Conservation (phyloP, 1,284 basidiomycete genomes). For the Rhodotorula sp. region DNA sequence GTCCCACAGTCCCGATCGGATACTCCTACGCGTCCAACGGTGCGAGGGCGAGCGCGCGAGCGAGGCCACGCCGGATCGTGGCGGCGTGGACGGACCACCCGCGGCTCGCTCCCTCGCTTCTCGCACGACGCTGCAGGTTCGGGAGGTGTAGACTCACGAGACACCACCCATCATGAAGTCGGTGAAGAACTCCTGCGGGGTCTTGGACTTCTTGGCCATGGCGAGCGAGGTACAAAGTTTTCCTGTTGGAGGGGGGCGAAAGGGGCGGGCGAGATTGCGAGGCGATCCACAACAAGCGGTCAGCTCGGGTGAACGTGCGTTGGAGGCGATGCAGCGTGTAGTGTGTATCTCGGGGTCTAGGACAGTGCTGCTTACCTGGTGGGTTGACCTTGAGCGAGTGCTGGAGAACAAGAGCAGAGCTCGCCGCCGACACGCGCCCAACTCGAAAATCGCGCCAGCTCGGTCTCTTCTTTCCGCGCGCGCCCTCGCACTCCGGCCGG, state of each 20-base stretch:
- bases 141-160: conserved; percentile 21
- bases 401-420: background rate
- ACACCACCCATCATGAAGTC: conserved; percentile 42
- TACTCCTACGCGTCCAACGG: background rate
- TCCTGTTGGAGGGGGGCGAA: background rate
- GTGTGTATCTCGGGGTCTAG: background rate
- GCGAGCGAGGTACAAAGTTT: conserved; percentile 3
- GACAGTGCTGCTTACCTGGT: background rate
- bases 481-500: too few relatives aligned
- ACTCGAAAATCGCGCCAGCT: background rate
- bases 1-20: background rate
- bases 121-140: background rate
- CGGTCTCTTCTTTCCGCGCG: too few relatives aligned
- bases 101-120: background rate
- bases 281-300: too few relatives aligned
- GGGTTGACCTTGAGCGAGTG: conserved; percentile 1
- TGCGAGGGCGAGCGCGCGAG: background rate
- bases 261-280: background rate
- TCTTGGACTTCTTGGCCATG: conserved; percentile 38
- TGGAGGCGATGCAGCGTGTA: too few relatives aligned
- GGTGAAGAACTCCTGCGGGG: conserved; percentile 40
- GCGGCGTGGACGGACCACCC: background rate
- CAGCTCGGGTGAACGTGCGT: too few relatives aligned
- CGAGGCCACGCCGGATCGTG: background rate
- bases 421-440: background rate